These are phyloP conservation scores for Arachis hypogaea DNA, from an alignment of 306 rosid species.

Conservation along the genomic window DNA sequence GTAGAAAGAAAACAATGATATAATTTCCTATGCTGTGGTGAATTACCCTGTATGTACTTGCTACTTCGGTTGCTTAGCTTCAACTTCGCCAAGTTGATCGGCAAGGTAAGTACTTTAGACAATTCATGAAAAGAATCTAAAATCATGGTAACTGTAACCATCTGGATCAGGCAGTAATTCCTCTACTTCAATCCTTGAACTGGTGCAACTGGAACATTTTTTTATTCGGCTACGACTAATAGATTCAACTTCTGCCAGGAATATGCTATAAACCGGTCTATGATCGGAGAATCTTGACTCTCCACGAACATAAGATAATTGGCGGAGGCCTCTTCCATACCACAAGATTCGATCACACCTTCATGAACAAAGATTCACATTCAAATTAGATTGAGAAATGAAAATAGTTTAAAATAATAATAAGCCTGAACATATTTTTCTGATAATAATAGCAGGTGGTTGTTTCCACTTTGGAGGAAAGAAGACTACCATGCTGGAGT, in stretches of 20 bases:
- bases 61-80: conserved; percentile 38
- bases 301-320: conserved; percentile 89
- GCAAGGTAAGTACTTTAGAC: conserved; percentile 21
- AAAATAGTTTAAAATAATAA: conserved; percentile 17
- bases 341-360: conserved; percentile 98
- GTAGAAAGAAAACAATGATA: conserved; percentile 4
- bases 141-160: conserved; percentile 55
- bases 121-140: conserved; percentile 62
- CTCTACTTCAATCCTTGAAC: conserved; percentile 90
- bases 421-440: no score
- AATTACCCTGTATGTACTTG: conserved; percentile 48
- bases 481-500: conserved; percentile 93
- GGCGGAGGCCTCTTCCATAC: conserved; percentile 87
- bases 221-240: conserved; percentile 67
- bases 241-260: conserved; percentile 83
- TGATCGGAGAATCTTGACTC: conserved; percentile 98
- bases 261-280: conserved; percentile 85
- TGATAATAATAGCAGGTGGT: background rate
- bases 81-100: conserved; percentile 35
- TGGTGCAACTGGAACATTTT: conserved; percentile 82
- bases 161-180: conserved; percentile 77
- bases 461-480: conserved; percentile 19
- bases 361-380: conserved; percentile 42
- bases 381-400: conserved; percentile 27
- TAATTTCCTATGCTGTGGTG: conserved; percentile 22